Evolutionary conservation across 495 filamentous ascomycete species (phyloP).

Genomic region (Beverwykella pulmonaria): DNA sequence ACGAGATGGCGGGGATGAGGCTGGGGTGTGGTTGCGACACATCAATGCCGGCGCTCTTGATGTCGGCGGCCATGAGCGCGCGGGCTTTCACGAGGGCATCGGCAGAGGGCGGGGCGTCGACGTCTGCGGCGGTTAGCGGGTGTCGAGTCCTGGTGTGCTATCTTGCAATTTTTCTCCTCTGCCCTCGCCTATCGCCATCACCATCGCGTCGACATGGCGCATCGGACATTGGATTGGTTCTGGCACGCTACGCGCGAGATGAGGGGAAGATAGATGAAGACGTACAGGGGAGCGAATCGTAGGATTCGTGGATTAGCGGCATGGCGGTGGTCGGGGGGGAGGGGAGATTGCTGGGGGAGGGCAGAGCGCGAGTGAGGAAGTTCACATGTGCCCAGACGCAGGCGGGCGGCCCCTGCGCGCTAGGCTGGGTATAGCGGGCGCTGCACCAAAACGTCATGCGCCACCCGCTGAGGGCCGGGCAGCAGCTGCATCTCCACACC

Average conservation of each 20-base stretch:
- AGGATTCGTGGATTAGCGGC: slow-evolving; percentile 69
- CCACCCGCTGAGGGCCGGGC: slow-evolving; percentile 7
- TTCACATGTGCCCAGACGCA: slow-evolving; percentile 1
- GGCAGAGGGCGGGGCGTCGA: slow-evolving; percentile 66
- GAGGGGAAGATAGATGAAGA: slow-evolving; percentile 17
- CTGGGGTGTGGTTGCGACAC: slow-evolving; percentile 47
- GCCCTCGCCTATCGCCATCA: not conserved
- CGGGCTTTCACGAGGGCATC: slow-evolving; percentile 57
- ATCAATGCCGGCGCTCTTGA: slow-evolving; percentile 50
- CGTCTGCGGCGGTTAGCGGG: slow-evolving; percentile 32
- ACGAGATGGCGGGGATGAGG: slow-evolving; percentile 45
- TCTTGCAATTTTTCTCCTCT: not conserved
- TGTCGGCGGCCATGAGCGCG: slow-evolving; percentile 67
- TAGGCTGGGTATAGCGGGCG: not conserved
- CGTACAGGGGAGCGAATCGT: slow-evolving; percentile 86
- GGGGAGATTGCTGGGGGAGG: slow-evolving; percentile 22
- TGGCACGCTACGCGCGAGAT: slow-evolving; percentile 7
- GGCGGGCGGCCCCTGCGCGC: not conserved
- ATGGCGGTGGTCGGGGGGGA: slow-evolving; percentile 45
- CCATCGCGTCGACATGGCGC: slow-evolving; percentile 10
- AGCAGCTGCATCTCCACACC: not conserved
- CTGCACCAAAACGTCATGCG: slow-evolving; percentile 27
- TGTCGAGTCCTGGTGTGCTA: not conserved
- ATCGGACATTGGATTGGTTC: slow-evolving; percentile 31
- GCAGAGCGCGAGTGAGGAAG: slow-evolving; percentile 29